These are phyloP conservation scores for Alternaria metachromatica DNA, from an alignment of 2,329 filamentous ascomycete species.

Conservation along the genomic window DNA sequence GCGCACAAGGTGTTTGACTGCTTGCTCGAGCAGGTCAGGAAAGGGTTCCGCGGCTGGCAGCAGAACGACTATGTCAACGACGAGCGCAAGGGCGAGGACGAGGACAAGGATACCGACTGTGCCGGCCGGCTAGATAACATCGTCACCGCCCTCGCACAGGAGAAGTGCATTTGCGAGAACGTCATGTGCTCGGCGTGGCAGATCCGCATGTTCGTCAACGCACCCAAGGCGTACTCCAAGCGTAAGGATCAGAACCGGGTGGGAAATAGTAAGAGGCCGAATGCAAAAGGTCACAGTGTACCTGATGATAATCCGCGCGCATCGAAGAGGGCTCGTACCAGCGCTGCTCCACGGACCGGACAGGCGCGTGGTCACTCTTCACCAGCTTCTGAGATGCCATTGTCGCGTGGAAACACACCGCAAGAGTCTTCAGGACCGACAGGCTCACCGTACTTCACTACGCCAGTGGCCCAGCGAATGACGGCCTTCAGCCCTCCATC, in stretches of 20 bases:
- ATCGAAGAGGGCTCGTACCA: slow-evolving; percentile 14
- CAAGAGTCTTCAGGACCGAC: slow-evolving; percentile 1
- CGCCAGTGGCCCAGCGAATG: neutral
- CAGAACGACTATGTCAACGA: slow-evolving; percentile 46
- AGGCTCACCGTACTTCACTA: slow-evolving; percentile 6
- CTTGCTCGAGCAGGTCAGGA: slow-evolving; percentile 35
- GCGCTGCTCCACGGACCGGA: neutral
- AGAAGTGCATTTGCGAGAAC: slow-evolving; percentile 48
- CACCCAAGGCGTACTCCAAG: slow-evolving; percentile 42
- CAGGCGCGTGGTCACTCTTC: slow-evolving; percentile 12
- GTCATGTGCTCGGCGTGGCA: slow-evolving; percentile 46
- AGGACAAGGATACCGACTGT: slow-evolving; percentile 42
- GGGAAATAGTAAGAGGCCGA: slow-evolving; percentile 45
- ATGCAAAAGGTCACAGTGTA: slow-evolving; percentile 20
- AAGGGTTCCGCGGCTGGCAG: slow-evolving; percentile 44
- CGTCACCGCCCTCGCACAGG: slow-evolving; percentile 38
- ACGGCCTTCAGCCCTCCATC: neutral
- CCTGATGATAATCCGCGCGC: slow-evolving; percentile 2
- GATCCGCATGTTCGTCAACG: slow-evolving; percentile 48
- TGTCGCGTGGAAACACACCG: slow-evolving; percentile 15
- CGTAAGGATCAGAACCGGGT: slow-evolving; percentile 43
- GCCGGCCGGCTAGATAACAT: slow-evolving; percentile 38
- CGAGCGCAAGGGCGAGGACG: slow-evolving; percentile 44
- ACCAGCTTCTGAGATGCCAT: slow-evolving; percentile 2
- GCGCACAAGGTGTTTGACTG: slow-evolving; percentile 45